These are phyloP conservation scores for Monosporozyma servazzii DNA, from an alignment of 805 yeast genomes.

Conservation along the genomic window DNA sequence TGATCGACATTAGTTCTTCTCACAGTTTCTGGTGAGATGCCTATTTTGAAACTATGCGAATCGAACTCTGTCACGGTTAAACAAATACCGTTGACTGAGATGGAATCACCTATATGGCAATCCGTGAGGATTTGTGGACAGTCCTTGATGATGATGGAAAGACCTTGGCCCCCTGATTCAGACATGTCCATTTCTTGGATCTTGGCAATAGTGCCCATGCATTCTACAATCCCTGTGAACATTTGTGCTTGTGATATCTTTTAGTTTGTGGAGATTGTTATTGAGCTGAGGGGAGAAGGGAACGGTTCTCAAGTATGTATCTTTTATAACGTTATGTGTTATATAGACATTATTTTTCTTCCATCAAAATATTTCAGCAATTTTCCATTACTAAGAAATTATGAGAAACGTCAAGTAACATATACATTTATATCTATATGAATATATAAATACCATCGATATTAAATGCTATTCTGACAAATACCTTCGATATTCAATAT, in stretches of 20 bases:
- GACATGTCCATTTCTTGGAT: conserved; percentile 15
- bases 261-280: too few relatives aligned
- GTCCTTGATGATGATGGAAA: conserved; percentile 55
- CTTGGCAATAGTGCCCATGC: conserved; percentile 47
- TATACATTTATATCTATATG: too few relatives aligned
- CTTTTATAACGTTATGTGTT: too few relatives aligned
- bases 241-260: conserved; percentile 36
- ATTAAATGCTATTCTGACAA: too few relatives aligned
- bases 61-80: conserved; percentile 82
- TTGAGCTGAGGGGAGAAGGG: too few relatives aligned
- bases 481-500: too few relatives aligned
- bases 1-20: conserved; percentile 68
- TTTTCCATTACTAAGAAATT: too few relatives aligned
- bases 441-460: too few relatives aligned
- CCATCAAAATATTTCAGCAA: too few relatives aligned
- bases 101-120: conserved; percentile 89
- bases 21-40: conserved; percentile 87
- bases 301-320: too few relatives aligned
- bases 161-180: conserved; percentile 40
- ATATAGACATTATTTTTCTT: too few relatives aligned
- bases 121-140: conserved; percentile 60
- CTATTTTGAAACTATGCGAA: conserved; percentile 63
- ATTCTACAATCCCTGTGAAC: conserved; percentile 94
- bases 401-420: too few relatives aligned
- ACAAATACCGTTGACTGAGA: conserved; percentile 82